Evolutionary conservation across 2,329 filamentous ascomycete species (phyloP).

Genomic region (Apiospora phragmitis): DNA sequence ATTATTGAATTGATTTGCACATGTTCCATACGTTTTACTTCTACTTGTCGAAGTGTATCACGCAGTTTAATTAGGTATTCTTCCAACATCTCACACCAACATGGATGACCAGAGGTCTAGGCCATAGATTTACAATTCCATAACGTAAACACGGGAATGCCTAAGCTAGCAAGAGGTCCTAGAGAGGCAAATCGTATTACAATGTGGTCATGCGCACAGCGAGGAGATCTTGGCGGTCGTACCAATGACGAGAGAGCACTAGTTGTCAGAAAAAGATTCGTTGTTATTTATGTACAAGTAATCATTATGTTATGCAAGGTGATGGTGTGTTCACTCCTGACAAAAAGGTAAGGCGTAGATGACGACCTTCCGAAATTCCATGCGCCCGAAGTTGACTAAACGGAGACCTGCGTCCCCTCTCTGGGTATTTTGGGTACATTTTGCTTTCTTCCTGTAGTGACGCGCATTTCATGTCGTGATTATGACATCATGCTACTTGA

Average conservation of each 20-base stretch:
- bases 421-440: slow-evolving; percentile 1
- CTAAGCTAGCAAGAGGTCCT: not conserved
- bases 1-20: not conserved
- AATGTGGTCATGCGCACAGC: not conserved
- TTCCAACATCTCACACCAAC: not conserved
- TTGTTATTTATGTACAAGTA: slow-evolving; percentile 5
- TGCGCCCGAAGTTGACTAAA: not conserved
- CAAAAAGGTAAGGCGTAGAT: not conserved
- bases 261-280: not conserved
- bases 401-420: not conserved
- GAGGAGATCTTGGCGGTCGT: not conserved
- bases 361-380: not conserved
- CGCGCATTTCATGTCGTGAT: not conserved
- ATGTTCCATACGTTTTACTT: not conserved
- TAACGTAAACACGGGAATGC: not conserved
- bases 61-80: not conserved
- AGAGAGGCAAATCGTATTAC: not conserved
- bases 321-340: not conserved
- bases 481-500: not conserved
- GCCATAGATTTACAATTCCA: not conserved
- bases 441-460: not conserved
- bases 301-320: slow-evolving; percentile 8
- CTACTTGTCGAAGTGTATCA: not conserved
- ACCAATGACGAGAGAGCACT: not conserved
- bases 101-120: not conserved